These are phyloP conservation scores for Tetrapisispora nanseiensis DNA, from an alignment of 805 yeast genomes.

Conservation along the genomic window DNA sequence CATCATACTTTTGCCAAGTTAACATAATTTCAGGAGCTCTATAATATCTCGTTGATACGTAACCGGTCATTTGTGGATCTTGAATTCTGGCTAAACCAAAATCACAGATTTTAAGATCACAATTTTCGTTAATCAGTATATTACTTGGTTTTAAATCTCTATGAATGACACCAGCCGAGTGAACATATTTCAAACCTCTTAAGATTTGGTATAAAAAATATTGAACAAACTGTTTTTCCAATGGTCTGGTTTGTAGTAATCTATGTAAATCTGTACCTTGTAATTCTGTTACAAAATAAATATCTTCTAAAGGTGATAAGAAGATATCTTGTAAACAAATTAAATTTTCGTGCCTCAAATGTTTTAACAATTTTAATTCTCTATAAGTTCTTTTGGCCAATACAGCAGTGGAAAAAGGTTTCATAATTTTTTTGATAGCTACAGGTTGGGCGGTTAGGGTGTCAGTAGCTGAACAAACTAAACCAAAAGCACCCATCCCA, in stretches of 20 bases:
- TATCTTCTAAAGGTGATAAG: conserved; percentile 89
- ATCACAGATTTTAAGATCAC: conserved; percentile 86
- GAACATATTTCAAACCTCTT: conserved; percentile 82
- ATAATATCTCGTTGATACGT: conserved; percentile 90
- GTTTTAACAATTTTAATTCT: conserved; percentile 87
- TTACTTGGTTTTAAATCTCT: conserved; percentile 82
- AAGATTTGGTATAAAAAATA: conserved; percentile 91
- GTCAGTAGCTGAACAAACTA: conserved; percentile 94
- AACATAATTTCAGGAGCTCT: conserved; percentile 98
- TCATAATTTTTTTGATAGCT: conserved; percentile 96
- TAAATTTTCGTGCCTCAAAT: conserved; percentile 86
- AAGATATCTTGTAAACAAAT: conserved; percentile 90
- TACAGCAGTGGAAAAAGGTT: conserved; percentile 90
- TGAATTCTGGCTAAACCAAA: conserved; percentile 94
- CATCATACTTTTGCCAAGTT: conserved; percentile 96
- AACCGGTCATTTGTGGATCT: conserved; percentile 99
- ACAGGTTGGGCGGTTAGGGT: conserved; percentile 84
- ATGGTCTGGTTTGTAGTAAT: conserved; percentile 80
- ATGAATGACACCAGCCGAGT: conserved; percentile 86
- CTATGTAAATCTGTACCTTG: conserved; percentile 96
- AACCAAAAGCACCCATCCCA: conserved; percentile 99
- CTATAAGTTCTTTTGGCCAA: conserved; percentile 94
- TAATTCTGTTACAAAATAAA: conserved; percentile 89
- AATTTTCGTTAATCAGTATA: conserved; percentile 77
- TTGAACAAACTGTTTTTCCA: conserved; percentile 93